Percentiles rank a stretch among this genome's conserved stretches.
These are phyloP conservation scores for Pestalotiopsis sp. DNA, from an alignment of 2,329 filamentous ascomycete genomes.

Conservation along the genomic window DNA sequence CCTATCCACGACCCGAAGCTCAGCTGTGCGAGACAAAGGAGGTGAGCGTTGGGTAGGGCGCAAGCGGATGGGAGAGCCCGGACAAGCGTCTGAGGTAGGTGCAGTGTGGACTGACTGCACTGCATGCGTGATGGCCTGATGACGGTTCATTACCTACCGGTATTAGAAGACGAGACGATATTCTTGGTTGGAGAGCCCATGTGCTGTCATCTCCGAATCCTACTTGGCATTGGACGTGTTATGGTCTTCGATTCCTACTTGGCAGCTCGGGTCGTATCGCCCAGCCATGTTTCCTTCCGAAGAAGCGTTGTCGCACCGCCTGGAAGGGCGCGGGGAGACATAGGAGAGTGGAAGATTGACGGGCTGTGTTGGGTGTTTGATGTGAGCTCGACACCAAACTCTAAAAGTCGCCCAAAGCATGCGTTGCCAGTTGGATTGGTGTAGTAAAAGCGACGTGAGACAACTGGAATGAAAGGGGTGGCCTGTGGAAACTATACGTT, in stretches of 20 bases:
- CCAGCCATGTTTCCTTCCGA: neutral
- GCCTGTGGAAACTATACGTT: neutral
- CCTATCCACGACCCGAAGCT: neutral
- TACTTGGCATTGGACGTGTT: neutral
- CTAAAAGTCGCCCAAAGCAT: neutral
- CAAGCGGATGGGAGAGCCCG: neutral
- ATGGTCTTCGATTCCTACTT: neutral
- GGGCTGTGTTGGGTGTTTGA: neutral
- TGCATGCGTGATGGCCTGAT: neutral
- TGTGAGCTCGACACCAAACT: neutral
- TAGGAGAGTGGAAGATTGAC: neutral
- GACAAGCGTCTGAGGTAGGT: neutral
- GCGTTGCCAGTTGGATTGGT: neutral
- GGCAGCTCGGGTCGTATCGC: neutral
- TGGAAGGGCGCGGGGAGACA: neutral
- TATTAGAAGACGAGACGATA: neutral
- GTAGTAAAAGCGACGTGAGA: neutral
- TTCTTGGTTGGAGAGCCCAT: neutral
- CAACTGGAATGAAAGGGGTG: neutral
- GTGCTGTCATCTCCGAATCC: neutral
- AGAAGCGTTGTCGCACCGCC: neutral
- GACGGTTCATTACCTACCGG: neutral
- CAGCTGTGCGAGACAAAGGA: neutral
- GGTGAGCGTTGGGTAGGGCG: neutral
- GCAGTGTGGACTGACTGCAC: neutral